Base-by-base conservation (phyloP, 2,329 filamentous ascomycete species). In the Tolypocladium ovalisporum region DNA sequence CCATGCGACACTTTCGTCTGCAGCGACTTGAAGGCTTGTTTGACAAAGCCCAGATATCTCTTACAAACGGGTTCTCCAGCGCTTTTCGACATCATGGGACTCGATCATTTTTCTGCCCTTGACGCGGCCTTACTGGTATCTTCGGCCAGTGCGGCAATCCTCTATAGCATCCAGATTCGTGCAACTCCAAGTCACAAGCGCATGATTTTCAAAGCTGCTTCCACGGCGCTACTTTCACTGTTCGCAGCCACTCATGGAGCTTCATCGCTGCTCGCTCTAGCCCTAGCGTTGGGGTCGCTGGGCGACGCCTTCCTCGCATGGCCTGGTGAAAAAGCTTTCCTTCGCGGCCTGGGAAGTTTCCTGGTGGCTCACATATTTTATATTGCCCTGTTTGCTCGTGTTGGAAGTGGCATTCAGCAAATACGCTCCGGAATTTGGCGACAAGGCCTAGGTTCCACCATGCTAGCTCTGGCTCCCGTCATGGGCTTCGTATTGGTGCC, bases 301-400 rank as follows among this genome's bases (percentile, higher is more conserved):
- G 71, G 71, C n/a, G 71, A 73, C 40, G 68, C 68, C 3, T 71
- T 72, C 57, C 66, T 73, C 6, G 67, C 71, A 1, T 70, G 66
- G 67, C 65, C 69, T 19, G 65, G 66, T 44, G 69, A 72, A 9
- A 51, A 39, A 1, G 63, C 64, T 5, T 74, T 73, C 52, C 62
- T 72, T 1, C 55, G 62, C 39, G 71, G 71, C 3, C 66, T 74
- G 1, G 57, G 56, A 8, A 70, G 67, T 62, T 74, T 74, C 57
- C 58, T 74, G 12, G 55, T 61, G 19, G 67, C 70, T 1, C 71
- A 73, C 58, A 13, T 70, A 1, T 62, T 71, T 24, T 74, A 74
- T 62, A 66, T 69, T 19, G 55, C 35, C 2, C 54, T 71, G 1
- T 71, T 73, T 44, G 52, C 59, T 5, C 54, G 58, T 7, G 35